phyloP scores from a whole-genome alignment of 345 rosid species.

The Eucalyptus regnans region DNA sequence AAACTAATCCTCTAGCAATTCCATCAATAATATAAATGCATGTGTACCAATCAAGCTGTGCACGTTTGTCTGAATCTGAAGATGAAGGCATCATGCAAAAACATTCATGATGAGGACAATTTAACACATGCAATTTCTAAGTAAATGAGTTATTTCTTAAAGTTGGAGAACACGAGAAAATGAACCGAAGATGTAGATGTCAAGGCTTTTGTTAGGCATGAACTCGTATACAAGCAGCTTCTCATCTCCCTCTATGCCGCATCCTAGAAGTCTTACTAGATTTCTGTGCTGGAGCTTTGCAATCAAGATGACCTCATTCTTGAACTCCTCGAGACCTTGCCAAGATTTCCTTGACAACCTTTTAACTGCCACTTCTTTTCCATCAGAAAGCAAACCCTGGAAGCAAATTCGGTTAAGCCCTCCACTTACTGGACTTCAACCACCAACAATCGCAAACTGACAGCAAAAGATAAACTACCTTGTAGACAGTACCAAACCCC shows the following conservation, averaged over 20 bases:
- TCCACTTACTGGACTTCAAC: neutral
- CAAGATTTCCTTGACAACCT: conserved; percentile 17
- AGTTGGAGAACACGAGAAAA: neutral
- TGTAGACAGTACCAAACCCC: conserved; percentile 29
- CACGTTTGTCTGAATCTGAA: conserved; percentile 8
- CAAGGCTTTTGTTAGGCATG: conserved; percentile 31
- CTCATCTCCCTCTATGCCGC: conserved; percentile 13
- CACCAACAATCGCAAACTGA: neutral
- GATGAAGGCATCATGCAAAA: neutral
- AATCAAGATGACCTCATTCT: conserved; percentile 24
- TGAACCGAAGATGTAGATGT: conserved; percentile 23
- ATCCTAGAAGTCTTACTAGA: conserved; percentile 25
- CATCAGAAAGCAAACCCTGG: conserved; percentile 12
- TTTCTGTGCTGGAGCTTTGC: conserved; percentile 27
- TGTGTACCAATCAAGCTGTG: conserved; percentile 24
- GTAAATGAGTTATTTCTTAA: neutral
- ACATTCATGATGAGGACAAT: neutral
- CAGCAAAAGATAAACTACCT: conserved; percentile 1
- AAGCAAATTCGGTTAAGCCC: neutral
- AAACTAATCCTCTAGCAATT: conserved; percentile 28
- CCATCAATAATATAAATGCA: conserved; percentile 14
- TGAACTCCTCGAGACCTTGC: conserved; percentile 27
- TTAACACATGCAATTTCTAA: neutral
- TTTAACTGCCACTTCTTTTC: conserved; percentile 20
- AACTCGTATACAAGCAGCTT: conserved; percentile 23